Conservation (phyloP, 495 filamentous ascomycete species). For the Aspergillus incahuasiensis region DNA sequence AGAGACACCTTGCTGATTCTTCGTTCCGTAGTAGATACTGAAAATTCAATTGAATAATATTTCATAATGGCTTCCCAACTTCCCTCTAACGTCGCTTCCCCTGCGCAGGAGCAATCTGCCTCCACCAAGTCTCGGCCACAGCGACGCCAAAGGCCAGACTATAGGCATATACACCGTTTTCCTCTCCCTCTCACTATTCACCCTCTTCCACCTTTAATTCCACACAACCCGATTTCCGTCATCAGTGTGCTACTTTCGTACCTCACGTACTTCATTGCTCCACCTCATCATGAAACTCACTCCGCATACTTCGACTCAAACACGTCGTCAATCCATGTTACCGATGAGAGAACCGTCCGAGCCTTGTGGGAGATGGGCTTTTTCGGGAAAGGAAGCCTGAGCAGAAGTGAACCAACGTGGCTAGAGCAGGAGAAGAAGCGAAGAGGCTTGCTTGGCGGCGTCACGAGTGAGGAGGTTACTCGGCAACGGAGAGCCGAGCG, state of each 20-base stretch:
- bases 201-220: conserved; percentile 81
- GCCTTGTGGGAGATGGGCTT: conserved; percentile 94
- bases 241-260: conserved; percentile 73
- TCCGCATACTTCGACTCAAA: conserved; percentile 70
- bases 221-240: conserved; percentile 86
- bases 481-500: conserved; percentile 71
- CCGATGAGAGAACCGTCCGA: conserved; percentile 64
- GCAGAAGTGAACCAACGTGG: conserved; percentile 93
- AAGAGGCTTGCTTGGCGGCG: conserved; percentile 55
- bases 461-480: conserved; percentile 77
- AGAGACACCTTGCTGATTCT: conserved; percentile 25
- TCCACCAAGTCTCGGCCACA: conserved; percentile 23
- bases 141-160: conserved; percentile 60
- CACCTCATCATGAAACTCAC: conserved; percentile 67
- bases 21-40: conserved; percentile 18
- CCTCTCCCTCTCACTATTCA: conserved; percentile 74
- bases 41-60: conserved; percentile 10
- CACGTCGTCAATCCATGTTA: conserved; percentile 81
- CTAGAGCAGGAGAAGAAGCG: conserved; percentile 73
- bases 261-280: conserved; percentile 64
- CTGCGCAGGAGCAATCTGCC: conserved; percentile 17
- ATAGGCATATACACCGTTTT: conserved; percentile 66
- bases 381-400: conserved; percentile 89
- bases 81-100: conserved; percentile 4
- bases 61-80: conserved; percentile 16